Base-by-base conservation (phyloP, 2,329 filamentous ascomycete genomes). In the Aciculosporium take region DNA sequence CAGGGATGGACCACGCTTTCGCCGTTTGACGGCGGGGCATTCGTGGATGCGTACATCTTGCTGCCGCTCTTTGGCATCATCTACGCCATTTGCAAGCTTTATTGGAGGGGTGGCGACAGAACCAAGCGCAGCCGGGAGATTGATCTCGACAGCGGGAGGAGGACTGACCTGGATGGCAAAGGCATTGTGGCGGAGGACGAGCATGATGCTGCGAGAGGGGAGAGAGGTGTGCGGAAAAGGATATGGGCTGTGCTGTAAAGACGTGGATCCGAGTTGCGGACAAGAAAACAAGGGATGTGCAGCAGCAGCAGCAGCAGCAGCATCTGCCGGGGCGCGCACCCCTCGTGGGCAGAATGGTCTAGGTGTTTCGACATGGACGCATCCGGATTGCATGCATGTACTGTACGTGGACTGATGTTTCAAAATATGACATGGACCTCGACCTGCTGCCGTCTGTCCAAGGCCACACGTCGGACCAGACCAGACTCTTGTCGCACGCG, bases 11-110 rank as follows among this genome's bases (percentile, higher is more conserved):
- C 72, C 4, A 74, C 67, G 0, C 57, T 79, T 4, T 64, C 67
- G 2, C 76, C 76, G 0, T 80, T 78, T 46, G 56, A 70, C 30
- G 71, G 68, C 0, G 72, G 68, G 4, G 60, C 64, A n/a, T 79
- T 80, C 49, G 74, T 80, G 9, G 73, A 77, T 49, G 74, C 75
- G 0, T 80, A 80, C 49, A 72, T 80, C 41, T 55, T 80, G 20
- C 52, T 80, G 24, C 73, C 73, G 2, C 57, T 80, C 0, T 80
- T 79, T 47, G 66, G 61, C 1, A 43, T 79, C 32, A 76, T 79
- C 13, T 79, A 72, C 48, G 45, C 67, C 1, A 63, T 51, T 1
- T 74, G 72, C 51, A 79, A 79, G 53, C 39, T 75, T 4, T 57
- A 63, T 31, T 74, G 71, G 58, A 51, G 58, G 21, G 49, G 54